Evolutionary conservation across 148 eudicot genomes (phyloP).

Genomic region (Fagopyrum homotropicum): DNA sequence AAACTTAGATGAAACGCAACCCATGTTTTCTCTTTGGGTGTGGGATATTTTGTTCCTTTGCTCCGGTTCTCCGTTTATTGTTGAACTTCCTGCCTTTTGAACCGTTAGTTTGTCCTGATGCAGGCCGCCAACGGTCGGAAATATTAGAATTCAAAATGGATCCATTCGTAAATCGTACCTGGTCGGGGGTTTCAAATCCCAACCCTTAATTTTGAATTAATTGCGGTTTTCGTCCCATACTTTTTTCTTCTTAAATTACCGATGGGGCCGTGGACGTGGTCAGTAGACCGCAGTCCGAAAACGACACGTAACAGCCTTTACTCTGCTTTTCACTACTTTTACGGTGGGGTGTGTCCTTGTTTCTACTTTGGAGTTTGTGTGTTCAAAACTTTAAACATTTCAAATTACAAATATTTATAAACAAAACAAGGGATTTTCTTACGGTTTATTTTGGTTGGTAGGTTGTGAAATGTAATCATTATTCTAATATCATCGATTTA

Average conservation of each 20-base stretch:
- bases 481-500: no score
- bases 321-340: neutral
- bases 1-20: slow-evolving; percentile 74
- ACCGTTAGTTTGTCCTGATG: slow-evolving; percentile 32
- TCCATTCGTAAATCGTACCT: neutral
- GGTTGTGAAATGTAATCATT: neutral
- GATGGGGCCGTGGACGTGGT: neutral
- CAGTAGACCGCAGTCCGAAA: neutral
- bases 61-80: neutral
- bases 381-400: neutral
- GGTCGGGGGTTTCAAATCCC: neutral
- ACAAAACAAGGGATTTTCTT: neutral
- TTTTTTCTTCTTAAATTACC: neutral
- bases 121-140: slow-evolving; percentile 57
- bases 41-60: neutral
- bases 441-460: neutral
- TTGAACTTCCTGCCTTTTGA: slow-evolving; percentile 12
- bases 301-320: slow-evolving; percentile 1
- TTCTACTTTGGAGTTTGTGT: neutral
- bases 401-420: neutral
- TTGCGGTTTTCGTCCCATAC: neutral
- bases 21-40: slow-evolving; percentile 31
- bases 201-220: neutral
- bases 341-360: neutral
- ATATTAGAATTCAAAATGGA: slow-evolving; percentile 30